Evolutionary conservation across 495 filamentous ascomycete genomes (phyloP).

Genomic region (Penicillium turbatum): DNA sequence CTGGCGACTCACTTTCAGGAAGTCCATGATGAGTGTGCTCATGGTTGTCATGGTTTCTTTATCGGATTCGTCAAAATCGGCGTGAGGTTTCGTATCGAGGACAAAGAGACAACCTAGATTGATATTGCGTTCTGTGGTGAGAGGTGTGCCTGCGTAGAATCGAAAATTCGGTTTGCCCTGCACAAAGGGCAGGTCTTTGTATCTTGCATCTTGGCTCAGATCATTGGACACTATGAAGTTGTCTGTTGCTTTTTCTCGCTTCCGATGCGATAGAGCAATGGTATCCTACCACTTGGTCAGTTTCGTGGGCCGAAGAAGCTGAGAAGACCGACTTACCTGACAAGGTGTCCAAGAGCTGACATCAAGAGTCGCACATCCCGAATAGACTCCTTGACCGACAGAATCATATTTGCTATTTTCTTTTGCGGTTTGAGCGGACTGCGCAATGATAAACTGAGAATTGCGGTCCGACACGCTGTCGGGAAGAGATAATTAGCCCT

Average conservation of each 20-base stretch:
- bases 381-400: constrained; percentile 40
- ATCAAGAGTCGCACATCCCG: constrained; percentile 38
- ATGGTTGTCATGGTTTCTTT: constrained; percentile 41
- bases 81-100: constrained; percentile 47
- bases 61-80: constrained; percentile 29
- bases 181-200: constrained; percentile 40
- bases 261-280: constrained; percentile 36
- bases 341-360: constrained; percentile 45
- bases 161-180: constrained; percentile 36
- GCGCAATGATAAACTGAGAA: constrained; percentile 54
- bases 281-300: constrained; percentile 16
- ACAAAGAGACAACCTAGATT: constrained; percentile 68
- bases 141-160: constrained; percentile 48
- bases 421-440: constrained; percentile 44
- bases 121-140: constrained; percentile 62
- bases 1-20: constrained; percentile 55
- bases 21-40: constrained; percentile 55
- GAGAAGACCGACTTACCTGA: constrained; percentile 20
- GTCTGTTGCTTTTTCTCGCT: constrained; percentile 17
- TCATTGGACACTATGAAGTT: constrained; percentile 41
- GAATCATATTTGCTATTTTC: constrained; percentile 32
- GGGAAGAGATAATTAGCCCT: not conserved
- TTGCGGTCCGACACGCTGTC: constrained; percentile 53
- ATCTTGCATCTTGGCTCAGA: constrained; percentile 38
- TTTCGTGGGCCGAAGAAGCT: not conserved